Conservation (phyloP, 2,329 filamentous ascomycete genomes). For the Fusarium armeniacum region DNA sequence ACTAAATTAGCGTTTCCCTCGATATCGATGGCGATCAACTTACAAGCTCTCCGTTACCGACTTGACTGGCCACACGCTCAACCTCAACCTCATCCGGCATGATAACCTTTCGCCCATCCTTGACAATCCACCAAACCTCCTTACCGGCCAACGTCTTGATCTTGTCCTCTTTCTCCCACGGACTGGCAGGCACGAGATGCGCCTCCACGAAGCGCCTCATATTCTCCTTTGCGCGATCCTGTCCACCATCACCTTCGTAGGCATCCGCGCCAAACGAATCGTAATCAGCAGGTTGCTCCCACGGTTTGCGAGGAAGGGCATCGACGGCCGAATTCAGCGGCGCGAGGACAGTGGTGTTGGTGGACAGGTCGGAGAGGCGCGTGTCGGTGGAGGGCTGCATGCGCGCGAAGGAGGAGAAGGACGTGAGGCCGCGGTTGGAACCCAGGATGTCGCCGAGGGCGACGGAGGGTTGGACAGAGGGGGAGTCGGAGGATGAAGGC, state of each 20-base stretch:
- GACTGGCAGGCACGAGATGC: conserved; percentile 81
- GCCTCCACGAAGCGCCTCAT: conserved; percentile 85
- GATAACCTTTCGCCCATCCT: conserved; percentile 76
- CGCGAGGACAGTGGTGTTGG: conserved; percentile 88
- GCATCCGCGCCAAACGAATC: conserved; percentile 73
- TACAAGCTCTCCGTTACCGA: conserved; percentile 87
- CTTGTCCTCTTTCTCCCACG: conserved; percentile 79
- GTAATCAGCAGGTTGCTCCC: conserved; percentile 84
- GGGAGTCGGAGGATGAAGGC: conserved; percentile 38
- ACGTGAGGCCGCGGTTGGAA: conserved; percentile 81
- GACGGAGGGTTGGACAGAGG: conserved; percentile 63
- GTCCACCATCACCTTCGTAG: conserved; percentile 81
- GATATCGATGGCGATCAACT: conserved; percentile 43
- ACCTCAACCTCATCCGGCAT: conserved; percentile 87
- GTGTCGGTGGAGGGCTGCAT: conserved; percentile 77
- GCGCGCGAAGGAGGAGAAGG: conserved; percentile 85
- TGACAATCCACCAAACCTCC: conserved; percentile 86
- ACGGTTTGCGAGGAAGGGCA: conserved; percentile 84
- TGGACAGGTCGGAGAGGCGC: conserved; percentile 74
- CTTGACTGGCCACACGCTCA: conserved; percentile 77
- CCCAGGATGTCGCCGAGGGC: conserved; percentile 89
- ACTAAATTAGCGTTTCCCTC: conserved; percentile 6
- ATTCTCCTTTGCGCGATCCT: conserved; percentile 82
- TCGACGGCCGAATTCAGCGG: conserved; percentile 88
- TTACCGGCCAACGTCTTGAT: conserved; percentile 72